These are phyloP conservation scores for Phytophthora citricola DNA, from an alignment of 352 stramenopile species.

Conservation along the genomic window DNA sequence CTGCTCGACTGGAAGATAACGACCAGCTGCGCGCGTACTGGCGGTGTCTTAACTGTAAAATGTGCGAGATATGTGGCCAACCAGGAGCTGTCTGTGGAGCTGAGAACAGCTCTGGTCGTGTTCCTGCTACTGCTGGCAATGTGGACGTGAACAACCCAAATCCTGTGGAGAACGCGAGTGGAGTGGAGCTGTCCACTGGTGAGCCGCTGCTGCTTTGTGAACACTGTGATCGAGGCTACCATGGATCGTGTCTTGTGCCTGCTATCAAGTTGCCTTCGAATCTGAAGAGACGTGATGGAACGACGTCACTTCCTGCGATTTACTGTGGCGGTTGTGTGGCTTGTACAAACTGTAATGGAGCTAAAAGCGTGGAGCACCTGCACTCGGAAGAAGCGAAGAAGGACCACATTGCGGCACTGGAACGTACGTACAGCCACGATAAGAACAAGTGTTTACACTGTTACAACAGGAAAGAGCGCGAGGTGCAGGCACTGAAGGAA, in stretches of 20 bases:
- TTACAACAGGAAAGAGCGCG: constrained; percentile 55
- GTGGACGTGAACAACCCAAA: constrained; percentile 31
- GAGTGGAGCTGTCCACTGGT: constrained; percentile 2
- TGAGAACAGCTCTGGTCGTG: constrained; percentile 7
- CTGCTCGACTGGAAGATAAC: constrained; percentile 38
- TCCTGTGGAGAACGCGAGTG: constrained; percentile 6
- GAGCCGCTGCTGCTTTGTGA: constrained; percentile 49
- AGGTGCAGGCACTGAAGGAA: constrained; percentile 51
- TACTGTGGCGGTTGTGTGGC: constrained; percentile 75
- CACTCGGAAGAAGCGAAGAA: constrained; percentile 29
- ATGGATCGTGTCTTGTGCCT: constrained; percentile 59
- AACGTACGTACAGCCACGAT: constrained; percentile 75
- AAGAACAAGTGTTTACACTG: constrained; percentile 66
- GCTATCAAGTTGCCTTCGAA: constrained; percentile 34
- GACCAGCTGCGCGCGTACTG: constrained; percentile 80
- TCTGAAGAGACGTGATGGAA: constrained; percentile 21
- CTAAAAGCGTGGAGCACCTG: constrained; percentile 15
- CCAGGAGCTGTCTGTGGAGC: constrained; percentile 36
- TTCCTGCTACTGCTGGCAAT: constrained; percentile 27
- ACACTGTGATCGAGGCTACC: constrained; percentile 64
- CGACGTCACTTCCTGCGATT: constrained; percentile 31
- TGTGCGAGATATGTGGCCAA: constrained; percentile 94
- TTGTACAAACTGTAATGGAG: constrained; percentile 60
- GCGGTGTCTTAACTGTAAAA: constrained; percentile 96
- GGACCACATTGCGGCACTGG: constrained; percentile 29